phyloP scores from a whole-genome alignment of 441 rosid genomes.

The Arabidopsis lyrata region DNA sequence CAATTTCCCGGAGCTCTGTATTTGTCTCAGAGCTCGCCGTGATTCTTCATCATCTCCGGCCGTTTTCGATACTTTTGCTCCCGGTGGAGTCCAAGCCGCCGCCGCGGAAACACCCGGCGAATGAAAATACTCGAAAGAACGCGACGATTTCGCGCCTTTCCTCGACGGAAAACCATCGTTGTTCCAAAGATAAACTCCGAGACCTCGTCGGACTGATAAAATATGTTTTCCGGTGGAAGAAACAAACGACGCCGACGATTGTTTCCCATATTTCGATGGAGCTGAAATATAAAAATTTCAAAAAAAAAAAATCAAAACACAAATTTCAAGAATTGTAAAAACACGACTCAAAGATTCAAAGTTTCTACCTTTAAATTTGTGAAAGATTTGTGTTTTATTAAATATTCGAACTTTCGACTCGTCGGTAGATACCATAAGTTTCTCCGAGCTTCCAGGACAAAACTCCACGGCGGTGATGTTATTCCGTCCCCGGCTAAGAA shows the following conservation, averaged over 20 bases:
- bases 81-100: conserved; percentile 60
- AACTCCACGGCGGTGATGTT: conserved; percentile 85
- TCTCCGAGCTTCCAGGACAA: conserved; percentile 57
- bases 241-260: conserved; percentile 79
- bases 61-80: conserved; percentile 28
- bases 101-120: conserved; percentile 71
- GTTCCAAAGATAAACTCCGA: conserved; percentile 80
- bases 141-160: conserved; percentile 54
- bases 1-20: conserved; percentile 52
- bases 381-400: conserved; percentile 51
- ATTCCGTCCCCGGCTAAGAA: conserved; percentile 59
- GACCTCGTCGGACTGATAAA: conserved; percentile 81
- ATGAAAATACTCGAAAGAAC: conserved; percentile 74
- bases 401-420: conserved; percentile 69
- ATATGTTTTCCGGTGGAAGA: conserved; percentile 73
- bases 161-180: conserved; percentile 50
- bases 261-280: conserved; percentile 66
- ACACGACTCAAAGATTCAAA: background rate
- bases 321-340: background rate
- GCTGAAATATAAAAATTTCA: conserved; percentile 47
- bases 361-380: conserved; percentile 71
- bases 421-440: conserved; percentile 74
- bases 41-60: conserved; percentile 47
- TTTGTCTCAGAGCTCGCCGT: conserved; percentile 48
- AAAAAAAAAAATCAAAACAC: background rate